These are phyloP conservation scores for Fusarium multiceps DNA, from an alignment of 2,329 filamentous ascomycete genomes.

Conservation along the genomic window DNA sequence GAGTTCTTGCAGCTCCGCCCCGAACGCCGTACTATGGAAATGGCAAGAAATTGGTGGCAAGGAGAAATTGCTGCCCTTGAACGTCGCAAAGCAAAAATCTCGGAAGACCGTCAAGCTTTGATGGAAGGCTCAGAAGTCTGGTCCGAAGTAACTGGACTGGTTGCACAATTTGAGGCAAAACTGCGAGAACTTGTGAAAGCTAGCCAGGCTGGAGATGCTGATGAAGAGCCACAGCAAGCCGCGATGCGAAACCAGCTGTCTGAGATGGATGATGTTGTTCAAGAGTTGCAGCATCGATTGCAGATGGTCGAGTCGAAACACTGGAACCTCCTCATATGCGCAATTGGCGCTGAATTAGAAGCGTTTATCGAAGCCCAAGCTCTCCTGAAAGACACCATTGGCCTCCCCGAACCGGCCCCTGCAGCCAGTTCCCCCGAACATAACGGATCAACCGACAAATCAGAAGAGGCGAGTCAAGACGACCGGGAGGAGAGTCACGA, in stretches of 20 bases:
- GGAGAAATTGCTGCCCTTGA: conserved; percentile 69
- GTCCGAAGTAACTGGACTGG: conserved; percentile 68
- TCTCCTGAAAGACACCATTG: conserved; percentile 57
- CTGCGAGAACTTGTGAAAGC: conserved; percentile 66
- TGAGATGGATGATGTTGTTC: conserved; percentile 68
- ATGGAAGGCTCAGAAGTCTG: conserved; percentile 75
- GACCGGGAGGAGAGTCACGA: conserved; percentile 34
- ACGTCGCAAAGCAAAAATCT: conserved; percentile 65
- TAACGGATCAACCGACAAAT: not conserved
- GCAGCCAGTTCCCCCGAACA: conserved; percentile 4
- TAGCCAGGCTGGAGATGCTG: conserved; percentile 47
- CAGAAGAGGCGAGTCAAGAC: not conserved
- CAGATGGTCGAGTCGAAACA: conserved; percentile 67
- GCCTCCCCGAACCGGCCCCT: conserved; percentile 1
- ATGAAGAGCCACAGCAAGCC: conserved; percentile 50
- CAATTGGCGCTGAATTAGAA: conserved; percentile 78
- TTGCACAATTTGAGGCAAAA: conserved; percentile 73
- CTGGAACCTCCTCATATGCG: conserved; percentile 81
- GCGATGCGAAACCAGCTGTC: conserved; percentile 60
- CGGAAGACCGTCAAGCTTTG: conserved; percentile 72
- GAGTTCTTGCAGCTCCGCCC: conserved; percentile 71
- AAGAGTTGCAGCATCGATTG: conserved; percentile 65
- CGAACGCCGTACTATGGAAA: conserved; percentile 73
- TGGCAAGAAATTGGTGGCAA: conserved; percentile 79
- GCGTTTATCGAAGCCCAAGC: conserved; percentile 71